Conservation (phyloP, 768 basidiomycete genomes). For the Leccinum boreale region DNA sequence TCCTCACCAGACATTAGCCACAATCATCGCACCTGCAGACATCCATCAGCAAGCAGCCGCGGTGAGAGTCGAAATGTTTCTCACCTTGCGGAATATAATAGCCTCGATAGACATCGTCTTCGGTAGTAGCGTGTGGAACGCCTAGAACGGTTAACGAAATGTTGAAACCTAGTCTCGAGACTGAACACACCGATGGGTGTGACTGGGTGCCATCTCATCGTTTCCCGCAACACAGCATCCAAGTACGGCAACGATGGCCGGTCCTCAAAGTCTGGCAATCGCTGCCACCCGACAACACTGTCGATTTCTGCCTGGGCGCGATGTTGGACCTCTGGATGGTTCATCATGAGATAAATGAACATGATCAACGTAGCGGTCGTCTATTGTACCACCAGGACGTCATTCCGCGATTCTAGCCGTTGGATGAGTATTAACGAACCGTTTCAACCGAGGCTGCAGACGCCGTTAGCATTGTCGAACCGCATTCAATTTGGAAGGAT, state of each 20-base stretch:
- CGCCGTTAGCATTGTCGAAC: not conserved
- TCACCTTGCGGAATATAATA: not conserved
- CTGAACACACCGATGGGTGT: not conserved
- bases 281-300: not conserved
- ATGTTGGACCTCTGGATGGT: not conserved
- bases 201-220: not conserved
- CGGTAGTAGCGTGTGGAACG: not conserved
- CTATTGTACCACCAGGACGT: not conserved
- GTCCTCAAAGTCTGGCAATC: not conserved
- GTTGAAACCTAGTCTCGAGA: not conserved
- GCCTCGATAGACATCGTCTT: not conserved
- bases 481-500: not conserved
- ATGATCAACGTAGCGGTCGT: not conserved
- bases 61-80: rapidly evolving
- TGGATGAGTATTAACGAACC: no score
- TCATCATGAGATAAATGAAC: not conserved
- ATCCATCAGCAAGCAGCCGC: not conserved
- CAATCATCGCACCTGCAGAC: not conserved
- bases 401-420: no score
- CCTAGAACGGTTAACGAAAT: not conserved
- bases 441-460: no score
- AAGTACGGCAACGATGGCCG: not conserved
- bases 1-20: not conserved
- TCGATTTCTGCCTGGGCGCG: not conserved
- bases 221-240: not conserved